phyloP scores from a whole-genome alignment of 306 rosid genomes.

The Trichosanthes cucumerina region DNA sequence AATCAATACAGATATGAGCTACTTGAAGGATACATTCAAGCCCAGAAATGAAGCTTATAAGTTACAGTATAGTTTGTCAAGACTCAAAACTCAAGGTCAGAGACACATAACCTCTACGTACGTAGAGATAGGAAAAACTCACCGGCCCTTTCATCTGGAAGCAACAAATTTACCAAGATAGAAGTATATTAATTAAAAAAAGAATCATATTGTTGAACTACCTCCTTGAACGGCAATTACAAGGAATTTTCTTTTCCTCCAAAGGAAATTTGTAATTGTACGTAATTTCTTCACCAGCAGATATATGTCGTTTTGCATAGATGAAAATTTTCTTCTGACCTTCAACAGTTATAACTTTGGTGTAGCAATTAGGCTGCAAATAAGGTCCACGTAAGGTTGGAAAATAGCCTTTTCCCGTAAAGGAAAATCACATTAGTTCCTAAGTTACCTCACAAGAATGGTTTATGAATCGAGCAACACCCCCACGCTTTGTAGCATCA shows the following conservation, averaged over 20 bases:
- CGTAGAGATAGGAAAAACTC: background rate
- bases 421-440: conserved; percentile 4
- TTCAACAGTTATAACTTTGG: conserved; percentile 89
- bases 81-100: background rate
- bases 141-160: background rate
- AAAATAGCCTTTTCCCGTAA: background rate
- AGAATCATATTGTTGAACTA: conserved; percentile 14
- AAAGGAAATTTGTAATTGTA: conserved; percentile 96
- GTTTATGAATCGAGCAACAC: conserved; percentile 88
- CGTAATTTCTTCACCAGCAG: conserved; percentile 86
- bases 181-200: background rate
- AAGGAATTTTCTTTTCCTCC: conserved; percentile 97
- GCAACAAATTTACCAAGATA: background rate
- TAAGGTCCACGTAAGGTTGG: conserved; percentile 2
- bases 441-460: conserved; percentile 92
- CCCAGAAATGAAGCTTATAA: background rate
- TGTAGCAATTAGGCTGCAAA: conserved; percentile 96
- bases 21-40: background rate
- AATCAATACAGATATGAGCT: conserved; percentile 2
- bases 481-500: conserved; percentile 97
- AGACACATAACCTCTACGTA: background rate
- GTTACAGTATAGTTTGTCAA: background rate
- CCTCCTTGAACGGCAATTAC: conserved; percentile 92
- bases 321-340: conserved; percentile 88
- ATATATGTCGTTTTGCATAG: conserved; percentile 85